Base-by-base conservation (phyloP, 2,329 filamentous ascomycete species). In the Blastomyces emzantsi region DNA sequence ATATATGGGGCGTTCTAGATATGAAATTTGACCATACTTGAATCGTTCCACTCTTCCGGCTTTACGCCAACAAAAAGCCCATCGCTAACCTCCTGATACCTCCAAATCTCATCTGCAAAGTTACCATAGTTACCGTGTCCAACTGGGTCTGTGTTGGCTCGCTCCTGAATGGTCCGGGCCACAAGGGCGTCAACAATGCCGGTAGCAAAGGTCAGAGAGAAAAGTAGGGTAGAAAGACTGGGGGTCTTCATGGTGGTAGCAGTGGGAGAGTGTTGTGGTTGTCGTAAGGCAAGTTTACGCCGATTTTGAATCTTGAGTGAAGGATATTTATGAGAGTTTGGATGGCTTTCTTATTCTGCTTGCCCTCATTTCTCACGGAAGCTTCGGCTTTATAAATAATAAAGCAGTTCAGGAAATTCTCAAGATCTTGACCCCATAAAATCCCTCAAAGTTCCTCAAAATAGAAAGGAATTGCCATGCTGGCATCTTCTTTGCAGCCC, bases 11-110 rank as follows among this genome's bases (percentile, higher is more conserved):
- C 45, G 11, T 49, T 22, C 45, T 22, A 13, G 3, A 22, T 22
- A 49, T 49, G 45, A 22, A 11, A n/a, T 9, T 49, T 22, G 43
- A 19, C 5, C 39, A 39, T 41, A 59, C 56, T 17, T 59, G 33
- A 22, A 59, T 59, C 33, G 11, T 59, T 25, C 56, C 56, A 59
- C 13, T 59, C 33, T 43, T 59, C 56, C 19, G 19, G 33, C 11
- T 59, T 59, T 39, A 59, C 33, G 25, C 56, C 56, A 33, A n/a
- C 56, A 36, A 59, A 59, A 59, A 59, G 30, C 6, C 33, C 56
- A 28, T 59, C 56, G 2, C 28, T n/a, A 39, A 59, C 30, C n/a
- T 59, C n/a, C 33, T 59, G 56, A 30, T 59, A 59, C n/a, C 56
- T 59, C 28, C 33, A 59, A 30, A 59, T 36, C 25, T 59, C 30